Base-by-base conservation (phyloP, 1,284 basidiomycete species). In the Meira miltonrushii region DNA sequence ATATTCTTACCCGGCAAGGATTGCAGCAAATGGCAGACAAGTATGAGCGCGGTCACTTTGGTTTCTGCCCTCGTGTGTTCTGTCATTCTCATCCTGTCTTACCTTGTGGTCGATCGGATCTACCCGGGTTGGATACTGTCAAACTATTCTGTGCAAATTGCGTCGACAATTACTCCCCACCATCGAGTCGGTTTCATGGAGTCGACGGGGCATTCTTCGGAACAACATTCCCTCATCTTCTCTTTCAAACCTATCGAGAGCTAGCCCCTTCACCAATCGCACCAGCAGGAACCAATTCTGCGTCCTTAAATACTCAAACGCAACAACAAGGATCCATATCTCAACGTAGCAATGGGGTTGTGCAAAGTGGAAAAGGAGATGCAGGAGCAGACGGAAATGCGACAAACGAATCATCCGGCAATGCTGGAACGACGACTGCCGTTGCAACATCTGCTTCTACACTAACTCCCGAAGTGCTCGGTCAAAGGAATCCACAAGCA, bases 161-260 rank as follows among this genome's bases (percentile, higher is more conserved):
- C 80, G 89, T 94, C 69, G 95, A 99, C 78, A 90, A 95, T 68
- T 99, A 96, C 80, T 85, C 87, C 1, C 95, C 95, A 1, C 93
- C 94, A 3, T 93, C 90, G 80, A 92, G 89, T 78, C 86, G 93
- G 59, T 99, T 92, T 79, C 89, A 92, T 77, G 89, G 90, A 21
- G 91, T 99, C 37, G 95, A 99, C 80, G 95, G 92, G 59, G 94
- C 95, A 17, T 99, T 96, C 82, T 99, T 99, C 80, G 95, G 95
- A 21, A 97, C 95, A 0, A 97, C 95, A 8, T 99, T 99, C 79
- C 85, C 94, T 0, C 92, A 97, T 73, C 84, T 99, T 37, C 91
- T 98, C 81, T 97, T 97, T 83, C 93, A 97, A 78, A 92, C 89
- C 64, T 98, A 95, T 81, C 88, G 90, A 38, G 75, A 76, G 47